Conservation (phyloP, 148 eudicot genomes). For the Silene uniflora region DNA sequence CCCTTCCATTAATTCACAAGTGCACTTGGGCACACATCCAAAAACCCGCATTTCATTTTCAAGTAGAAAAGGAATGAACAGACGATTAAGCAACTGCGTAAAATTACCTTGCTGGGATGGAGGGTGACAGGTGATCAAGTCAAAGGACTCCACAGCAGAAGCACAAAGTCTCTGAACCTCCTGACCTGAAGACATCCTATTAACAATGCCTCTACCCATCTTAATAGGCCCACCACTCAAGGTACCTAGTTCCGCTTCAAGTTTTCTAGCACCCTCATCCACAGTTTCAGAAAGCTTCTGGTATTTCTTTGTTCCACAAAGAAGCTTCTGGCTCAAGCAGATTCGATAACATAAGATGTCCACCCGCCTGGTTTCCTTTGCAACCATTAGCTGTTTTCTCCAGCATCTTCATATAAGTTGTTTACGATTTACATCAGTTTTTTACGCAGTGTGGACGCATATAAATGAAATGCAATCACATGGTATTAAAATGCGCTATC, state of each 20-base stretch:
- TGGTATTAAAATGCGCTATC: no score
- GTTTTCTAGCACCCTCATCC: slow-evolving; percentile 54
- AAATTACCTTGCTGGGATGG: slow-evolving; percentile 35
- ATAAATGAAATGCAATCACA: not conserved
- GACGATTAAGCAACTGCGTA: not conserved
- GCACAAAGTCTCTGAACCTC: slow-evolving; percentile 71
- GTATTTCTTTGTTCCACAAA: slow-evolving; percentile 50
- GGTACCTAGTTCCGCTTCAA: slow-evolving; percentile 80
- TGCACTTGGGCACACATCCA: no score
- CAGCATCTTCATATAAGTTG: slow-evolving; percentile 45
- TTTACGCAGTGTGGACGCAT: not conserved
- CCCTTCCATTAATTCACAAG: no score
- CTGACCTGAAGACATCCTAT: slow-evolving; percentile 71
- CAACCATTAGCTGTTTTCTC: slow-evolving; percentile 69
- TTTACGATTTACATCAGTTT: not conserved
- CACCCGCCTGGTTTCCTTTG: slow-evolving; percentile 81
- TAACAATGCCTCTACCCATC: slow-evolving; percentile 81
- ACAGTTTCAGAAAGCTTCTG: slow-evolving; percentile 46
- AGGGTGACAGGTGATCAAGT: slow-evolving; percentile 27
- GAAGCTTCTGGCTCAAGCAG: slow-evolving; percentile 66
- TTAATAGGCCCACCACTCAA: slow-evolving; percentile 64
- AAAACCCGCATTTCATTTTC: no score
- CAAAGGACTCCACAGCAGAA: slow-evolving; percentile 57
- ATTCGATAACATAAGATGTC: slow-evolving; percentile 83
- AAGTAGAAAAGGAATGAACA: no score